These are phyloP conservation scores for Trypanosoma theileri DNA, from an alignment of 208 protist species.

Conservation along the genomic window DNA sequence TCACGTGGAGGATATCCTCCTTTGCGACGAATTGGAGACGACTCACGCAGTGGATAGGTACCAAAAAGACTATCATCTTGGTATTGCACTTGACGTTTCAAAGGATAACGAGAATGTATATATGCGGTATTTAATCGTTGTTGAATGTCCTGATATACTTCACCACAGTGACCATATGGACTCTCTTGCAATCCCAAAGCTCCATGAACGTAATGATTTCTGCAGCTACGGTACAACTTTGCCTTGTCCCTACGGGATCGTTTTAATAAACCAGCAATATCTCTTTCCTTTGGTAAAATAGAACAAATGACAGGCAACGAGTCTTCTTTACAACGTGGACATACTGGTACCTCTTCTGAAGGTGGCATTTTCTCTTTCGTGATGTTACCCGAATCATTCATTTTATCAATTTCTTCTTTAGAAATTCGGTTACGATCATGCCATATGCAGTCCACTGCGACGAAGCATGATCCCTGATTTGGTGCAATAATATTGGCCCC, in stretches of 20 bases:
- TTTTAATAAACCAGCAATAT: conserved; percentile 2
- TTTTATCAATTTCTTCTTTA: conserved; percentile 1
- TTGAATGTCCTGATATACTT: conserved; percentile 31
- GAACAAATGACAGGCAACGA: neutral
- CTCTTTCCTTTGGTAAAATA: conserved; percentile 6
- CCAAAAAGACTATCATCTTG: conserved; percentile 35
- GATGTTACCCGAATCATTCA: neutral
- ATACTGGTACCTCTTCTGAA: neutral
- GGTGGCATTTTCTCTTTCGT: neutral
- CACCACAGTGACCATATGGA: conserved; percentile 39
- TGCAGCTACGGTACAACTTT: conserved; percentile 30
- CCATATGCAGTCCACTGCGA: conserved; percentile 19
- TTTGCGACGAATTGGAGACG: conserved; percentile 17
- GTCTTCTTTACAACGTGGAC: conserved; percentile 2
- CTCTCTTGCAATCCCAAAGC: conserved; percentile 41
- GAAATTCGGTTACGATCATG: conserved; percentile 20
- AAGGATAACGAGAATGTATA: neutral
- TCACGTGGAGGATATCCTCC: conserved; percentile 18
- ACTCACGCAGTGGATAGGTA: conserved; percentile 10
- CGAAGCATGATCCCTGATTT: conserved; percentile 17
- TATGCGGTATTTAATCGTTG: conserved; percentile 1
- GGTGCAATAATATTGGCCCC: conserved; percentile 26
- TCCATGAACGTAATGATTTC: conserved; percentile 32
- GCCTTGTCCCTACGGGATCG: neutral
- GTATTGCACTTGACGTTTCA: conserved; percentile 7